Evolutionary conservation across 176 grass and related monocot species (phyloP).

Genomic region (Oryza brachyantha): DNA sequence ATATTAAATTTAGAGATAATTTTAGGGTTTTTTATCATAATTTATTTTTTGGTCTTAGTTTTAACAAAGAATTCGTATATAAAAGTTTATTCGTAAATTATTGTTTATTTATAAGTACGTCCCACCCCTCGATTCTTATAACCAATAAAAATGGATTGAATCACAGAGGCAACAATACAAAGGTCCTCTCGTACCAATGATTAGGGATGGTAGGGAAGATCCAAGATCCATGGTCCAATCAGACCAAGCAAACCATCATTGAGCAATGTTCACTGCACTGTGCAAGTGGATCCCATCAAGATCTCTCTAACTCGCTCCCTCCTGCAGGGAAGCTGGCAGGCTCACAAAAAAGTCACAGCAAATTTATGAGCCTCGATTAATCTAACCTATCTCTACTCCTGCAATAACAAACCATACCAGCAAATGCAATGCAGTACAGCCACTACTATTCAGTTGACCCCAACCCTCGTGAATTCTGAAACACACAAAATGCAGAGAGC

Average conservation of each 20-base stretch:
- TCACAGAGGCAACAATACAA: not conserved
- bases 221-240: constrained; percentile 5
- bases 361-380: not conserved
- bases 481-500: not conserved
- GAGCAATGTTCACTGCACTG: constrained; percentile 43
- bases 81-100: too few relatives aligned
- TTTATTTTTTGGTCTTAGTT: too few relatives aligned
- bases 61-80: too few relatives aligned
- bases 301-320: not conserved
- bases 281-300: constrained; percentile 35
- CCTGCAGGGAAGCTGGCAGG: not conserved
- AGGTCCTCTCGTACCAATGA: not conserved
- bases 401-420: not conserved
- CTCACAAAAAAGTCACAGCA: not conserved
- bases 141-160: not conserved
- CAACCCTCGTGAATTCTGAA: not conserved
- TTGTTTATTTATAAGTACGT: too few relatives aligned
- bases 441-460: constrained; percentile 38
- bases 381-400: not conserved
- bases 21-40: too few relatives aligned
- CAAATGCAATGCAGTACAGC: not conserved
- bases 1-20: too few relatives aligned
- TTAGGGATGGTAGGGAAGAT: constrained; percentile 2
- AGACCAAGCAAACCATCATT: constrained; percentile 3
- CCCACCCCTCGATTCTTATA: too few relatives aligned